Percentiles rank a stretch among this genome's conserved stretches.
Evolutionary conservation across 1,284 basidiomycete species (phyloP).

Genomic region (Tausonia pullulans): DNA sequence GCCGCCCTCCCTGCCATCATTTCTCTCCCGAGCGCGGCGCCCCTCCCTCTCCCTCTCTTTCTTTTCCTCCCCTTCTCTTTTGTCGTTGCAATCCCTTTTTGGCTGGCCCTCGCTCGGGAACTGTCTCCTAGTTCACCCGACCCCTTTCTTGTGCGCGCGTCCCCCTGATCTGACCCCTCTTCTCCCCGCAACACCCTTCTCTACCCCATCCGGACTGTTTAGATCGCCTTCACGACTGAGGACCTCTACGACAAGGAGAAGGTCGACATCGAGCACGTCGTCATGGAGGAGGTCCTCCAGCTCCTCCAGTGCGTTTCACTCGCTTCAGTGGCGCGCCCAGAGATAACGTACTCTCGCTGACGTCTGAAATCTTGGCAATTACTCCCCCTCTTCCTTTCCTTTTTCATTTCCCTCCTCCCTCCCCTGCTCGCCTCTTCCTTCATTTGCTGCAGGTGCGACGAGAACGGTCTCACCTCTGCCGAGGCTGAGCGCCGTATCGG

Average conservation of each 20-base stretch:
- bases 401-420: background rate
- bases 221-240: constrained; percentile 73
- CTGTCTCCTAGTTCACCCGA: no score
- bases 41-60: background rate
- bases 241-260: constrained; percentile 98
- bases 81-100: no score
- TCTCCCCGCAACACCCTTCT: background rate
- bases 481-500: constrained; percentile 80
- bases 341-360: no score
- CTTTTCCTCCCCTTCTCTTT: background rate
- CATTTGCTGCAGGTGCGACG: constrained; percentile 31
- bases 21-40: no score
- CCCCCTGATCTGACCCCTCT: background rate
- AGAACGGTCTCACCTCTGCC: constrained; percentile 61
- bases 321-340: background rate
- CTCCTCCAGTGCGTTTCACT: constrained; percentile 64
- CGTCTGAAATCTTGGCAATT: no score
- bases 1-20: no score
- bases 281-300: constrained; percentile 93
- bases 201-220: background rate
- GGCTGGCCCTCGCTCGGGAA: no score
- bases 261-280: constrained; percentile 93
- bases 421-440: background rate
- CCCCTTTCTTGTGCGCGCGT: no score
- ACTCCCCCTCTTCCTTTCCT: no score